phyloP scores from a whole-genome alignment of 75 land plant species.

The Pinus albicaulis region DNA sequence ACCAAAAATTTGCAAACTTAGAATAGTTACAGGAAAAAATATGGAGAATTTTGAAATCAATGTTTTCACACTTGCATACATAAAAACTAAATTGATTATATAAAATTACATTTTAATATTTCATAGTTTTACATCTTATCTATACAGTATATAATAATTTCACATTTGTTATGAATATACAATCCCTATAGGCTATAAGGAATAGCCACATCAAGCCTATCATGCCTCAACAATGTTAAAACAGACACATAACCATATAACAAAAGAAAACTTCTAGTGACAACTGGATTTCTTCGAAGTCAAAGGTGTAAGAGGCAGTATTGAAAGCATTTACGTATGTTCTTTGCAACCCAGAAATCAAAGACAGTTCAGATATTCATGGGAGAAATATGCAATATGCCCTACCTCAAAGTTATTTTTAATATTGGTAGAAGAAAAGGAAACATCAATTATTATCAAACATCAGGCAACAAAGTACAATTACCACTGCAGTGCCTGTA shows the following conservation, averaged over 20 bases:
- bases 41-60: background rate
- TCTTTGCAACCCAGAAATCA: background rate
- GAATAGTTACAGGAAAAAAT: too few relatives aligned
- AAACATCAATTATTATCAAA: background rate
- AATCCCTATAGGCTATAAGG: background rate
- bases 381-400: background rate
- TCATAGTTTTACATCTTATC: background rate
- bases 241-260: background rate
- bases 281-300: background rate
- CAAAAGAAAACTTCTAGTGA: background rate
- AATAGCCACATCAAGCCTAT: background rate
- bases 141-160: background rate
- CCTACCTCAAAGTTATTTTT: background rate
- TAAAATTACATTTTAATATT: background rate
- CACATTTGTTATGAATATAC: background rate
- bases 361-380: background rate
- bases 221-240: background rate
- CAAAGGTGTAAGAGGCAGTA: background rate
- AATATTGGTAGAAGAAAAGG: background rate
- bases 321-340: background rate
- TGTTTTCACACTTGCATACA: background rate
- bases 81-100: background rate
- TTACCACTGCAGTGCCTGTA: too few relatives aligned
- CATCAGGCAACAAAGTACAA: too few relatives aligned
- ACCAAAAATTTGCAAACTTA: background rate